A percentile compares a stretch with the other conserved stretches of the same genome.
These are phyloP conservation scores for Lumnitzera racemosa DNA, from an alignment of 345 rosid species.

Conservation along the genomic window DNA sequence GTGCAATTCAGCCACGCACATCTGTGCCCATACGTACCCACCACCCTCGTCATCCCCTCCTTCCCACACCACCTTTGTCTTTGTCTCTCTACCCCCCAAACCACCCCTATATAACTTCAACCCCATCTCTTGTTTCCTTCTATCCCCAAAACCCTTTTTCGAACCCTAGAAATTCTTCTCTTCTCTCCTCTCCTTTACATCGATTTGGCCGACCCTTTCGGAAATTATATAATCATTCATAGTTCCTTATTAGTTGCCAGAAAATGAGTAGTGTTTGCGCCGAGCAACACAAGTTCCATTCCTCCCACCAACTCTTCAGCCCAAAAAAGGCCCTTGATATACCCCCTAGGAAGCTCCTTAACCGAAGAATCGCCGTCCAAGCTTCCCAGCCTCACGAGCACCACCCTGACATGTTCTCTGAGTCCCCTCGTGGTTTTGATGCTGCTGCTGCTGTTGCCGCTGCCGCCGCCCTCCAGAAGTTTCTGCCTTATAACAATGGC, in stretches of 20 bases:
- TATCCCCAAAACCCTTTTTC: background rate
- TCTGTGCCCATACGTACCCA: conserved; percentile 13
- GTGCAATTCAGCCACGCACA: conserved; percentile 42
- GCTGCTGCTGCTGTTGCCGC: background rate
- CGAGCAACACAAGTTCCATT: conserved; percentile 38
- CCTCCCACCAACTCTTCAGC: conserved; percentile 21
- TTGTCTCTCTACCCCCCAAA: conserved; percentile 6
- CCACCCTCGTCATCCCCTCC: background rate
- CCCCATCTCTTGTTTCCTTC: background rate
- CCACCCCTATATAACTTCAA: conserved; percentile 5
- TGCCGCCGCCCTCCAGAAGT: conserved; percentile 17
- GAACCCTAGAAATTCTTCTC: background rate
- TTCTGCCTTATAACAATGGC: conserved; percentile 31
- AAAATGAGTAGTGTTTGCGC: conserved; percentile 39
- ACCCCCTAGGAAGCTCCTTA: conserved; percentile 52
- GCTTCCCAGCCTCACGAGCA: conserved; percentile 8
- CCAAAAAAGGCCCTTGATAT: conserved; percentile 37
- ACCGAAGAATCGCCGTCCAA: conserved; percentile 6
- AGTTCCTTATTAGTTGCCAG: background rate
- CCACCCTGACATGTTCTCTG: conserved; percentile 12
- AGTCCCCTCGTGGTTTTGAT: conserved; percentile 3
- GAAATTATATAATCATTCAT: background rate
- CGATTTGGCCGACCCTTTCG: background rate
- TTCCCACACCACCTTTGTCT: conserved; percentile 8
- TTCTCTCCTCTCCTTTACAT: background rate